These are phyloP conservation scores for Primulina tabacum DNA, from an alignment of 257 asterid species.

Conservation along the genomic window DNA sequence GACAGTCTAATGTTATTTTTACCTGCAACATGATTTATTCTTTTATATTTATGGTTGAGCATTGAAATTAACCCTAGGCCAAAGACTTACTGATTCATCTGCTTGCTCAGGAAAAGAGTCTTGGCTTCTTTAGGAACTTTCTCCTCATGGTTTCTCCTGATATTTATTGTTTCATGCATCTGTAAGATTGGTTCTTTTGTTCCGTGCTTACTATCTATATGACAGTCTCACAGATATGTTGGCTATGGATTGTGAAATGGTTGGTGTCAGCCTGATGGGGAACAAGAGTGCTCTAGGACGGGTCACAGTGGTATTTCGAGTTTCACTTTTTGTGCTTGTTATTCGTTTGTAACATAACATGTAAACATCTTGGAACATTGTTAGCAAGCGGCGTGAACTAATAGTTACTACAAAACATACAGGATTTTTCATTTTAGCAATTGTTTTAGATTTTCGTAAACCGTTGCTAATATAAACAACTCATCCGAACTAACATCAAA, in stretches of 20 bases:
- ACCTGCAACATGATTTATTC: neutral
- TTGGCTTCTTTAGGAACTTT: neutral
- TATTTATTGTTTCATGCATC: conserved; percentile 13
- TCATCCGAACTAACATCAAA: conserved; percentile 1
- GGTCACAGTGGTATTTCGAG: conserved; percentile 70
- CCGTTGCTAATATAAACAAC: neutral
- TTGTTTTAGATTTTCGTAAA: neutral
- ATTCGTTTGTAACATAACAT: conserved; percentile 11
- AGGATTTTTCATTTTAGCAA: neutral
- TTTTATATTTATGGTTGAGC: conserved; percentile 1
- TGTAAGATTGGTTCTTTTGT: neutral
- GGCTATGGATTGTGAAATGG: conserved; percentile 99
- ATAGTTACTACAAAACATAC: neutral
- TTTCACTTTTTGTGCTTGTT: conserved; percentile 18
- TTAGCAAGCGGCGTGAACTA: conserved; percentile 8
- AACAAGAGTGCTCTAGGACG: conserved; percentile 95
- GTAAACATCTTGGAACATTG: conserved; percentile 11
- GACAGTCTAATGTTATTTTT: neutral
- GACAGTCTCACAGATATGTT: conserved; percentile 67
- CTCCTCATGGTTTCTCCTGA: conserved; percentile 3
- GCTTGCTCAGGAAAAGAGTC: neutral
- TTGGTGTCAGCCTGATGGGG: conserved; percentile 77
- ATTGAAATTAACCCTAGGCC: neutral
- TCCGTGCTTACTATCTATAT: conserved; percentile 22
- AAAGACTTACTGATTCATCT: neutral